Evolutionary conservation across 495 filamentous ascomycete species (phyloP), one percentile per base, ranked within the genome.

Genomic region (Neurospora sp.): DNA sequence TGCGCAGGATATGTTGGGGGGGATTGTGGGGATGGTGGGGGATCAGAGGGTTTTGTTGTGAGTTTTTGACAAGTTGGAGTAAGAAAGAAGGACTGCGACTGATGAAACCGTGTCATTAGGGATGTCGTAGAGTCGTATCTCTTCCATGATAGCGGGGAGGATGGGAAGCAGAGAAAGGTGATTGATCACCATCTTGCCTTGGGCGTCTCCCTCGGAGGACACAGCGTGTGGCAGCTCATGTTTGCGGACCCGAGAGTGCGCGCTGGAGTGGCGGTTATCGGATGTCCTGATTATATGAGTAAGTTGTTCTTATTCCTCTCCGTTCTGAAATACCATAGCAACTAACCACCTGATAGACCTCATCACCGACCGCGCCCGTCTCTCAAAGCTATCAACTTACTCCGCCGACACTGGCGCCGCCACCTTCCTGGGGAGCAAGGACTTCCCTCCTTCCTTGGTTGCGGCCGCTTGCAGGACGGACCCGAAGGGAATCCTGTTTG

Each of bases 141-240:
- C 16, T 94, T 94, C 83, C 89, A 71, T 74, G 84, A 75, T 76
- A 83, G 71, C 74, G 84, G 74, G 78, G 79, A 70, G 78, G 73
- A 77, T 72, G 54, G 42, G 20, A 39, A 71, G n/a, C 37, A 62
- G 59, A 46, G 75, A 72, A 82, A 81, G 46, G 76, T 72, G n/a
- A 88, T 97, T 71, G 86, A 88, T 40, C 87, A 90, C 39, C 88
- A 98, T 77, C 76, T 97, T 20, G 90, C 91, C 4, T 82, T 96
- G 7, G 96, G 96, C 1, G 85, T 97, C 16, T 94, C 92, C 6
- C 85, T 98, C 0, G 96, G 96, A 10, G 96, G 93, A 4, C 96
- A 99, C 79, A 90, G 92, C 27, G 91, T 92, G 1, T 99, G 95
- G 92, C 90, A 94, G 76, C 84, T 90, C 12, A 79, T 97, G 44